Conservation (phyloP, 2,329 filamentous ascomycete genomes). For the Colletotrichum cereale region DNA sequence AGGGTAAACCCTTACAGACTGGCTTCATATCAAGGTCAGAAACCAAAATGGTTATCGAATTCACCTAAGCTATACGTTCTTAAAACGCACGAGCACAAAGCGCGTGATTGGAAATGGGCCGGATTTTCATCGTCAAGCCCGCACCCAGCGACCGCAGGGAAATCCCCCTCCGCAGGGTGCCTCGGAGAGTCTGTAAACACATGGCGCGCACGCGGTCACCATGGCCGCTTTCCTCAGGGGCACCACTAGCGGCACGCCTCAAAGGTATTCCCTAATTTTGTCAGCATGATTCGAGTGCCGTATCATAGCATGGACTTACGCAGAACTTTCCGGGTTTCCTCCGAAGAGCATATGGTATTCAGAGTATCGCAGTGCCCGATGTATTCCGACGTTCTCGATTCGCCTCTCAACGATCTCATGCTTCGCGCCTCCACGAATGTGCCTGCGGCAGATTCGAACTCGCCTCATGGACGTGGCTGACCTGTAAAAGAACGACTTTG, state of each 20-base stretch:
- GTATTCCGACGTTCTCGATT: neutral
- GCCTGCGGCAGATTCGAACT: too few relatives aligned
- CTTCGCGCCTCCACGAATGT: neutral
- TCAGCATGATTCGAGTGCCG: neutral
- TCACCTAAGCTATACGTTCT: neutral
- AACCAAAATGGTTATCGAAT: neutral
- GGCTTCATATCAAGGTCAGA: neutral
- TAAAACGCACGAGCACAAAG: neutral
- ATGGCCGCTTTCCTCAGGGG: neutral
- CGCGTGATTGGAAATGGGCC: neutral
- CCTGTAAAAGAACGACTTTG: too few relatives aligned
- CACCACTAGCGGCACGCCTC: neutral
- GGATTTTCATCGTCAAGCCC: neutral
- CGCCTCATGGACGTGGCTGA: too few relatives aligned
- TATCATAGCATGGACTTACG: neutral
- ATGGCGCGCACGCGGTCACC: neutral
- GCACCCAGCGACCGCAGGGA: neutral
- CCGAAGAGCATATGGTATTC: neutral
- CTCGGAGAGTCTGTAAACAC: neutral
- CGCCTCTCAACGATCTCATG: neutral
- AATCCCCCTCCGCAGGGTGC: neutral
- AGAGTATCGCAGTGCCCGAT: too few relatives aligned
- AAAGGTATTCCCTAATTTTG: neutral
- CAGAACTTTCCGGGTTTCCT: neutral
- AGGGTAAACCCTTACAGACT: neutral